These are phyloP conservation scores for Boechera divaricarpa DNA, from an alignment of 345 rosid genomes.

Conservation along the genomic window DNA sequence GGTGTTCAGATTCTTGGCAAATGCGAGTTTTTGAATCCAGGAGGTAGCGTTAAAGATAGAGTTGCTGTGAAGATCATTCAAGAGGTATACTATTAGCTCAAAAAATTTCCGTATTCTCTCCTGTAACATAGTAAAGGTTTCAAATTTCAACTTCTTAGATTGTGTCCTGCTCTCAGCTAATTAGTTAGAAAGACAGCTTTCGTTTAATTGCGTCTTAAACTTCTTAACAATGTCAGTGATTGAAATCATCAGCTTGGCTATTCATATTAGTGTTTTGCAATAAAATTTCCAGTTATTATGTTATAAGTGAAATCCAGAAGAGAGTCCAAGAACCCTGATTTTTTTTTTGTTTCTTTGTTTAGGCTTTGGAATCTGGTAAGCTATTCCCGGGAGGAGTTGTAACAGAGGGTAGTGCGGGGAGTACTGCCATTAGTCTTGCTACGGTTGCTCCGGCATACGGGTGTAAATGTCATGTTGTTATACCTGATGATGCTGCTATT, in stretches of 20 bases:
- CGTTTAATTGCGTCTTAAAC: neutral
- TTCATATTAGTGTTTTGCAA: neutral
- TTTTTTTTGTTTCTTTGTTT: conserved; percentile 3
- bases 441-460: conserved; percentile 90
- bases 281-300: too few species aligned
- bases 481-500: conserved; percentile 93
- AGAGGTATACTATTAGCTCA: conserved; percentile 61
- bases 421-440: conserved; percentile 97
- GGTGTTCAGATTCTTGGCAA: conserved; percentile 82
- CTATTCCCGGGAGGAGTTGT: conserved; percentile 76
- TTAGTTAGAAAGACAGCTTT: neutral
- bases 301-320: neutral
- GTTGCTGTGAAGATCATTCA: conserved; percentile 87
- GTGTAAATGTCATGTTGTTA: conserved; percentile 95
- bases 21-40: conserved; percentile 96
- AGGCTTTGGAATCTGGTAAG: conserved; percentile 88
- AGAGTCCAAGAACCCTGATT: neutral
- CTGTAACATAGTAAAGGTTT: neutral
- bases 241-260: neutral
- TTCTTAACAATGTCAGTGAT: neutral
- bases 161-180: neutral
- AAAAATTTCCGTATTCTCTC: neutral
- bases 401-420: conserved; percentile 94
- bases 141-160: conserved; percentile 1
- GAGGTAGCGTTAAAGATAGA: conserved; percentile 96